A percentile compares a stretch with the other conserved stretches of the same genome.
Evolutionary conservation across 495 filamentous ascomycete species (phyloP).

Genomic region (Penicillium antarcticum): DNA sequence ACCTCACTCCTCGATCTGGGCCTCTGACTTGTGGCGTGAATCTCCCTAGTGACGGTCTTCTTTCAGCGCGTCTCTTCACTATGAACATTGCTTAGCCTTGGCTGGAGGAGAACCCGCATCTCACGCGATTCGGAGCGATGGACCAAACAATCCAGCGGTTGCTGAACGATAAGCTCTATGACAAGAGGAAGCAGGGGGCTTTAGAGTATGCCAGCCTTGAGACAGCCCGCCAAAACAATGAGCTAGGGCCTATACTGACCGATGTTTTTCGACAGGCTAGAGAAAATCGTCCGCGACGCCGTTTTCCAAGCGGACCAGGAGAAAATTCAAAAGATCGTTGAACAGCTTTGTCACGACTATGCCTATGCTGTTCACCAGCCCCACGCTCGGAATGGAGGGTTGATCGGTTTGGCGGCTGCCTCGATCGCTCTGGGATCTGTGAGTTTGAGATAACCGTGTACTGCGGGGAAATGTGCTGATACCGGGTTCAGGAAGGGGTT

Average conservation of each 20-base stretch:
- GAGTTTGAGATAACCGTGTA: slow-evolving; percentile 33
- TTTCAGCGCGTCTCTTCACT: slow-evolving; percentile 13
- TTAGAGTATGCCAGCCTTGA: slow-evolving; percentile 70
- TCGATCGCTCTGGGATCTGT: slow-evolving; percentile 93
- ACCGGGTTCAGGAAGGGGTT: slow-evolving; percentile 65
- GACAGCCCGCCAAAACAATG: background rate
- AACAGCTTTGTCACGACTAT: slow-evolving; percentile 96
- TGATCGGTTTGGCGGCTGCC: slow-evolving; percentile 94
- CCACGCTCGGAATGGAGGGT: slow-evolving; percentile 91
- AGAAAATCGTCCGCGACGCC: slow-evolving; percentile 85
- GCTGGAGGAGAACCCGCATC: slow-evolving; percentile 22
- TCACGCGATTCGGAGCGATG: slow-evolving; percentile 53
- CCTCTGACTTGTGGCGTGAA: background rate
- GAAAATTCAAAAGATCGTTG: slow-evolving; percentile 77
- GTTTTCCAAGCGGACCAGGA: slow-evolving; percentile 72
- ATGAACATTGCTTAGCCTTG: slow-evolving; percentile 36
- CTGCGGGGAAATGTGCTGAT: slow-evolving; percentile 19
- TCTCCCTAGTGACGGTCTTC: slow-evolving; percentile 6
- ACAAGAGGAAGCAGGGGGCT: slow-evolving; percentile 93
- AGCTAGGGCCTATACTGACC: background rate
- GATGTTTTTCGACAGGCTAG: slow-evolving; percentile 57
- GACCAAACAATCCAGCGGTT: slow-evolving; percentile 83
- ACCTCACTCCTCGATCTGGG: background rate
- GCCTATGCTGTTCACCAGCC: slow-evolving; percentile 97
- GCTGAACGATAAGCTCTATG: slow-evolving; percentile 97